A percentile compares a stretch with the other conserved stretches of the same genome.
These are phyloP conservation scores for Articulospora tetracladia DNA, from an alignment of 495 filamentous ascomycete species.

Conservation along the genomic window DNA sequence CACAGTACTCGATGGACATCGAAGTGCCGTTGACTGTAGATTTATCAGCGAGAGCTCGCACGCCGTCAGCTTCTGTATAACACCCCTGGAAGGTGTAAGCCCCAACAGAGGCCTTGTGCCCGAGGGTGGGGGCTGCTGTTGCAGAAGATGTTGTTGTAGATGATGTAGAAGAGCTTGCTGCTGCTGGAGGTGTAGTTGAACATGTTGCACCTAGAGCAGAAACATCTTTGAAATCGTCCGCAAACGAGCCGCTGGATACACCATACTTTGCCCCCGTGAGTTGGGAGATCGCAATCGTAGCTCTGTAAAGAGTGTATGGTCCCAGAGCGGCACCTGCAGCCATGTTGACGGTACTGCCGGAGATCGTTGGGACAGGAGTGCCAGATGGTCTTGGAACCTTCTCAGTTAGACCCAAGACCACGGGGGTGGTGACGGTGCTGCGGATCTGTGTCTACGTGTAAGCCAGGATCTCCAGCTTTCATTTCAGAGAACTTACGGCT, in stretches of 20 bases:
- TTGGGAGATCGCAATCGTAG: slow-evolving; percentile 34
- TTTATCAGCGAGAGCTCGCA: slow-evolving; percentile 25
- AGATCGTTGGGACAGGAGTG: slow-evolving; percentile 45
- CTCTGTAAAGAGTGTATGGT: slow-evolving; percentile 49
- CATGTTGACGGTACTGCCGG: slow-evolving; percentile 40
- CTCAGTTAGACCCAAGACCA: slow-evolving; percentile 41
- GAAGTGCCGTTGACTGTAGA: slow-evolving; percentile 34
- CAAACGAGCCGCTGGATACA: slow-evolving; percentile 17
- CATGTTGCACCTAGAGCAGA: slow-evolving; percentile 12
- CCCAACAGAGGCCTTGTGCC: slow-evolving; percentile 27
- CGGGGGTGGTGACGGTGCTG: slow-evolving; percentile 40
- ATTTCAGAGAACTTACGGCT: slow-evolving; percentile 27
- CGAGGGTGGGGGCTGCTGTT: slow-evolving; percentile 16
- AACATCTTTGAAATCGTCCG: slow-evolving; percentile 23
- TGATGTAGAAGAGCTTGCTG: too few relatives aligned
- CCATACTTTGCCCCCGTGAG: slow-evolving; percentile 16
- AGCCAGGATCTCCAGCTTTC: slow-evolving; percentile 8
- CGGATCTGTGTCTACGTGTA: slow-evolving; percentile 36
- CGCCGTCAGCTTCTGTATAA: slow-evolving; percentile 37
- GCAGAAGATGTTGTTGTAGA: slow-evolving; percentile 21
- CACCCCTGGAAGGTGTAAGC: slow-evolving; percentile 42
- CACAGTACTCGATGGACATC: slow-evolving; percentile 50
- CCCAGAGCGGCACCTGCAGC: slow-evolving; percentile 45
- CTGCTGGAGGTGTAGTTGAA: not conserved
- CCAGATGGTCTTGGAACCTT: slow-evolving; percentile 39